Base-by-base conservation (phyloP, 257 asterid species). In the Rhazya stricta region DNA sequence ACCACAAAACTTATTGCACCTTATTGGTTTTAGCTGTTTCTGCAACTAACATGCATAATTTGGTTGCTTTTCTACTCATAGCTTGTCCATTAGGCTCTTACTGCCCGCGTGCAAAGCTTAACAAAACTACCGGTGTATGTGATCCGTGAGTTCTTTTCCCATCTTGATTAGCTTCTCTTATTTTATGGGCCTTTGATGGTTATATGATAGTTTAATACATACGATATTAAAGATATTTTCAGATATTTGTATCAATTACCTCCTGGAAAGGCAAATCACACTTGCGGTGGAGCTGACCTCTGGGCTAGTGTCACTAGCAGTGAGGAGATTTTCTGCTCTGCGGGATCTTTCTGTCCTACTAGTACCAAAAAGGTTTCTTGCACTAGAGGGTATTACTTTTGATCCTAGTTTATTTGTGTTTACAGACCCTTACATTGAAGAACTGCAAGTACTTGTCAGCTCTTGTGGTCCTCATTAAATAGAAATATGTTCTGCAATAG, bases 61-160 rank as follows among this genome's bases (percentile, higher is more conserved):
- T 78, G 70, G 56, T 10, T 80, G 32, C 79, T 63, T 39, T 82
- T 76, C 45, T 76, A 42, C 37, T 58, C 68, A 85, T 77, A 95
- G 99, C 99, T 81, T 95, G 99, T 76, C 99, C 99, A 23, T 72
- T 92, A 79, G 99, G 99, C 66, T 84, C 99, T 71, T 91, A 84
- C 80, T 95, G 99, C 80, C 98, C 99, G 5, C 86, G 68, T 71
- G 90, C 94, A 51, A 78, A 72, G 69, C 88, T 88, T 73, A 88
- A 92, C 72, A 76, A 83, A 81, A 73, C 82, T 70, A 82, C 91
- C 43, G 99, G 98, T 73, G 72, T 67, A 74, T 95, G 99, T 83
- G 94, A 88, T 53, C 99, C 99, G 99, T 95, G 87, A 92, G 99
- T 87, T 81, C 77, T 51, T 25, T 72, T 65, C 74, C 57, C 69